These are phyloP conservation scores for Volvox africanus DNA, from an alignment of 139 green algal genomes.

Conservation along the genomic window DNA sequence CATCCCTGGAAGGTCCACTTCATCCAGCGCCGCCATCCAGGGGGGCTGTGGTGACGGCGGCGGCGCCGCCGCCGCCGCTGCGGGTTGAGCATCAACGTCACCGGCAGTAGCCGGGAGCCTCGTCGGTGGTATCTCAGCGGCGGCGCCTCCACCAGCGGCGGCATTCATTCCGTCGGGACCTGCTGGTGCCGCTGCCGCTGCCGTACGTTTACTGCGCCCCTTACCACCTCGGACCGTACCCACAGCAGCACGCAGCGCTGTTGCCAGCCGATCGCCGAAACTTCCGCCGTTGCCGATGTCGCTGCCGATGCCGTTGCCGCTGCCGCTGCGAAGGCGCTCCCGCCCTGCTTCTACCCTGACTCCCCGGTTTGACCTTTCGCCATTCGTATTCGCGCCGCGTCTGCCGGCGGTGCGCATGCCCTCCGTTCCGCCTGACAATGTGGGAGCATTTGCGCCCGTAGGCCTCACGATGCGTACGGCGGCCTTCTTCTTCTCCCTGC, in stretches of 20 bases:
- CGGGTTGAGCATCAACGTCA: neutral
- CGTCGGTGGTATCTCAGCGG: no score
- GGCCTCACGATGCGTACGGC: slow-evolving; percentile 1
- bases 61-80: neutral
- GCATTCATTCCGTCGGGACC: neutral
- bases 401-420: neutral
- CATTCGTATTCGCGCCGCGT: no score
- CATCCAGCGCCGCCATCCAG: neutral
- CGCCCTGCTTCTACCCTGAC: neutral
- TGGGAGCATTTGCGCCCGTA: neutral
- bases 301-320: neutral
- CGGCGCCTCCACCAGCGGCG: no score
- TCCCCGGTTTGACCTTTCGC: no score
- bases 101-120: neutral
- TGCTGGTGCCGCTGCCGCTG: neutral
- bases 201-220: neutral
- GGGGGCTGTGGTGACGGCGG: neutral
- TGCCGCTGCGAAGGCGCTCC: neutral
- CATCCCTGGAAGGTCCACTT: neutral
- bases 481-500: slow-evolving; percentile 2
- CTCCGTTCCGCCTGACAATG: neutral
- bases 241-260: neutral
- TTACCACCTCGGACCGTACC: neutral
- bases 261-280: neutral
- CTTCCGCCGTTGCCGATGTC: neutral